These are phyloP conservation scores for Beauveria medogensis DNA, from an alignment of 2,329 filamentous ascomycete species.

Conservation along the genomic window DNA sequence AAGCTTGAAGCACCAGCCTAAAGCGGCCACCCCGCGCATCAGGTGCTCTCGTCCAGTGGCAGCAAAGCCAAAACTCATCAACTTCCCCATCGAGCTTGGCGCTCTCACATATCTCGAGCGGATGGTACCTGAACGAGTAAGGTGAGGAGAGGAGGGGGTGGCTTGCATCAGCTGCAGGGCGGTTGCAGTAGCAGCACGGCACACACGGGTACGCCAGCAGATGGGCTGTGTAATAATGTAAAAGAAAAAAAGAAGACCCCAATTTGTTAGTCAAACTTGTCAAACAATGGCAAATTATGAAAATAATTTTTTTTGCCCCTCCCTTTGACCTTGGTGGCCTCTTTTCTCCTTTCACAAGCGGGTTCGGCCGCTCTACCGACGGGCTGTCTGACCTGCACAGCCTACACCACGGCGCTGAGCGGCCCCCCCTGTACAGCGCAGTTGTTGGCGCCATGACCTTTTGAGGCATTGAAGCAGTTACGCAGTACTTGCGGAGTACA, in stretches of 20 bases:
- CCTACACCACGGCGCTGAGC: neutral
- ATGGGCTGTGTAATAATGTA: neutral
- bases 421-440: neutral
- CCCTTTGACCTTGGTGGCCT: neutral
- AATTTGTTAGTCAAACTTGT: too few species aligned
- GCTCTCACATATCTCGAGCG: neutral
- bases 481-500: too few species aligned
- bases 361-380: neutral
- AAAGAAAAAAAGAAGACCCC: neutral
- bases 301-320: too few species aligned
- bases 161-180: too few species aligned
- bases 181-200: neutral
- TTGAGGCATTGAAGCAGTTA: too few species aligned
- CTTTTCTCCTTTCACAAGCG: too few species aligned
- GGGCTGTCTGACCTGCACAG: neutral
- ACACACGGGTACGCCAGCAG: neutral
- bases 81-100: constrained; percentile 3
- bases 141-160: neutral
- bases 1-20: neutral
- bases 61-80: constrained; percentile 8
- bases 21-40: neutral
- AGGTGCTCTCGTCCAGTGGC: neutral
- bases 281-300: too few species aligned
- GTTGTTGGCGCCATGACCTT: too few species aligned
- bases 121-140: neutral